Base-by-base conservation (phyloP, 306 rosid genomes). In the Aeschynomene evenia region DNA sequence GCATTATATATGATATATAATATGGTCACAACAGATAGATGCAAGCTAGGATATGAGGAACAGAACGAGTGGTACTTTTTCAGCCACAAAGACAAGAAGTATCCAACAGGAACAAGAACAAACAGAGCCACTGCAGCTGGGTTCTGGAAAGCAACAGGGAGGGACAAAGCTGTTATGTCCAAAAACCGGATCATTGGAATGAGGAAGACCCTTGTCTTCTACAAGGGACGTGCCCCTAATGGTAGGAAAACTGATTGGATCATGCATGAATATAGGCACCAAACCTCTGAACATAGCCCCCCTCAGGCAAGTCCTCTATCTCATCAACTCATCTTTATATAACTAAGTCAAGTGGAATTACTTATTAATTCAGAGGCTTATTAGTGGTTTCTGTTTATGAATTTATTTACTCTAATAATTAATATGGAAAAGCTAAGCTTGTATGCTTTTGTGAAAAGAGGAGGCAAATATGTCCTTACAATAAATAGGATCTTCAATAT, bases 81-180 rank as follows among this genome's bases (percentile, higher is more conserved):
- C 81, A 92, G 96, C 55, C 95, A 92, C 63, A 92, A 92, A 75
- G 98, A 92, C 36, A 90, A 90, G 81, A 92, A 92, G 70, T 92
- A 92, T 78, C 98, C 98, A 0, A 87, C 96, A 2, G 98, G 98
- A 40, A 89, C 92, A 5, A 63, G 98, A 36, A 92, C 98, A 0
- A 92, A 92, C 42, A 83, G 98, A 57, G 98, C 98, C 0, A 92
- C 98, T 10, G 81, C 85, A 19, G 90, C 96, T 28, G 98, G 98
- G 23, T 92, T 92, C 77, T 92, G 98, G 98, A 92, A 92, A 60
- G 98, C 98, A 19, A 92, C 98, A 0, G 98, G 98, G 37, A 86
- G 98, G 5, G 98, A 92, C 83, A 92, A 92, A 34, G 98, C 92
- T 10, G 96, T 92, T 54, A 77, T 85, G 34, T 84, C 96, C 11